Evolutionary conservation across 768 basidiomycete species (phyloP).

Genomic region (Sporobolomyces phaffii): DNA sequence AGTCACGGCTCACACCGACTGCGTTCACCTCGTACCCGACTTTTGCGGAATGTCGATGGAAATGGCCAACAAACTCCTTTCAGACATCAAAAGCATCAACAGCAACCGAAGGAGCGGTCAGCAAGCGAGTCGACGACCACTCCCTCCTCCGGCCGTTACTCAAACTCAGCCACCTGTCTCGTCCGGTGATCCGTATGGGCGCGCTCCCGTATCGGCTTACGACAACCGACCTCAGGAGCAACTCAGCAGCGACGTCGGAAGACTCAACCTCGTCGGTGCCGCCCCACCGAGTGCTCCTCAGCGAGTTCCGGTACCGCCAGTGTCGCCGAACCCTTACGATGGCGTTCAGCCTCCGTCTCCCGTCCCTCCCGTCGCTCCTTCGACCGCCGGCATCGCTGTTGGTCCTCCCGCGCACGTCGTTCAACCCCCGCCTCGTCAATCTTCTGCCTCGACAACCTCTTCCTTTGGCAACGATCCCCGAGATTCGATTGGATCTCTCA

Average conservation of each 20-base stretch:
- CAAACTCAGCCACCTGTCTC: conserved; percentile 17
- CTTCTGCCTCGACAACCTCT: conserved; percentile 29
- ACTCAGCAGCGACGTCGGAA: conserved; percentile 32
- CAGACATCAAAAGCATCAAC: conserved; percentile 66
- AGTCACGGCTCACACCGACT: conserved; percentile 78
- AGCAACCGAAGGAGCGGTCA: conserved; percentile 45
- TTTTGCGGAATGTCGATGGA: conserved; percentile 99
- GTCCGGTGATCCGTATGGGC: conserved; percentile 6
- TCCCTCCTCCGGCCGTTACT: conserved; percentile 13
- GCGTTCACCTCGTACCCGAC: conserved; percentile 95
- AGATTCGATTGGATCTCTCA: conserved; percentile 36
- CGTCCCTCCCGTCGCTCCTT: conserved; percentile 1
- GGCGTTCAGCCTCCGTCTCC: conserved; percentile 9
- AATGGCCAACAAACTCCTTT: conserved; percentile 85
- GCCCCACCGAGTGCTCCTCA: neutral
- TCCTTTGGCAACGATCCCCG: conserved; percentile 25
- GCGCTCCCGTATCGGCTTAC: conserved; percentile 8
- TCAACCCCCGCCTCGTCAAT: conserved; percentile 35
- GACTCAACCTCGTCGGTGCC: conserved; percentile 20
- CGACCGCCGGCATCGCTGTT: conserved; percentile 11
- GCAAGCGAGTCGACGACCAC: conserved; percentile 11
- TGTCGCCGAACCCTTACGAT: conserved; percentile 20
- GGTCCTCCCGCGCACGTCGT: conserved; percentile 9
- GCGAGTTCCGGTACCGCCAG: conserved; percentile 32
- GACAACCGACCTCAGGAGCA: conserved; percentile 25